These are phyloP conservation scores for Botrytis tulipae DNA, from an alignment of 2,329 filamentous ascomycete species.

Conservation along the genomic window DNA sequence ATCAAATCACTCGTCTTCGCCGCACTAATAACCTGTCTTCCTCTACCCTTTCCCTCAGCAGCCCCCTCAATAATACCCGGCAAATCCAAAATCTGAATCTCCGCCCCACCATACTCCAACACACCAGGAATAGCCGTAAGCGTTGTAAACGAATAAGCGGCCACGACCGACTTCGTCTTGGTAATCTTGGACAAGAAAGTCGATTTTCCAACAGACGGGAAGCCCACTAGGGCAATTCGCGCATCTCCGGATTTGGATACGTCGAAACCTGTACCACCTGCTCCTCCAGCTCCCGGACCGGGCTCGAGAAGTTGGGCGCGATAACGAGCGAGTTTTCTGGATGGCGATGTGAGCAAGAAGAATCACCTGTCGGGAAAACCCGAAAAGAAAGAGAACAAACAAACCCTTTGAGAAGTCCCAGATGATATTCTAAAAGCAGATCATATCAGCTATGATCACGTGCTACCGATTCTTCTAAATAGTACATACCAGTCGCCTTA, in stretches of 20 bases:
- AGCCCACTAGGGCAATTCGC: slow-evolving; percentile 95
- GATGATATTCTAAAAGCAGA: slow-evolving; percentile 76
- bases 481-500: slow-evolving; percentile 86
- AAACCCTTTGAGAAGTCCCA: slow-evolving; percentile 95
- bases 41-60: slow-evolving; percentile 90
- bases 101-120: slow-evolving; percentile 93
- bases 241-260: slow-evolving; percentile 97
- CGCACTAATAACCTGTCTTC: slow-evolving; percentile 93
- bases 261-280: slow-evolving; percentile 82
- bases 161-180: slow-evolving; percentile 94
- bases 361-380: not conserved
- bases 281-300: slow-evolving; percentile 71
- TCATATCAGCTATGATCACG: slow-evolving; percentile 38
- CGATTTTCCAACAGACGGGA: slow-evolving; percentile 97
- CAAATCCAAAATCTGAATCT: slow-evolving; percentile 96
- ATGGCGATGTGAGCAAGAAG: slow-evolving; percentile 15
- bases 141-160: slow-evolving; percentile 95
- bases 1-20: slow-evolving; percentile 98
- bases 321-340: slow-evolving; percentile 89
- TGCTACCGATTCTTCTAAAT: slow-evolving; percentile 22
- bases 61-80: slow-evolving; percentile 98
- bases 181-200: slow-evolving; percentile 99
- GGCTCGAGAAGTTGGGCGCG: slow-evolving; percentile 94
- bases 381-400: slow-evolving; percentile 50
- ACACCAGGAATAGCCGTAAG: slow-evolving; percentile 96